Base-by-base conservation (phyloP, 805 yeast genomes). In the Kuraishia hungarica region DNA sequence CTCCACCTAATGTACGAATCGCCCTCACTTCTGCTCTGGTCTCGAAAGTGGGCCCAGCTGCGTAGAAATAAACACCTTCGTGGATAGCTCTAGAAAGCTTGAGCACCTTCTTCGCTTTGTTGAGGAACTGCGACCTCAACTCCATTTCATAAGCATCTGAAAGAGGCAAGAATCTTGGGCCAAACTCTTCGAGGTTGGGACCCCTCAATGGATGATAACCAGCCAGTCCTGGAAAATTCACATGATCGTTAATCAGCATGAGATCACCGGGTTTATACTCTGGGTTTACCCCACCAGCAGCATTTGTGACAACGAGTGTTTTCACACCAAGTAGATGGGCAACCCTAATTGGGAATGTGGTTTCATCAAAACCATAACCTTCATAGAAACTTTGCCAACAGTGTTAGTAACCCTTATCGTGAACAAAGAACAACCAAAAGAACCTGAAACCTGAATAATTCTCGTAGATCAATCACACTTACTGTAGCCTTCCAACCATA, bases 41-140 rank as follows among this genome's bases (percentile, higher is more conserved):
- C 72, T 93, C 99, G 69, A 86, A 93, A 1, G 97, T 89, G 3
- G 99, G 98, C 0, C 99, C 99, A 5, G 96, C 81, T 7, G 86
- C 96, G 69, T 80, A 92, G 54, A 80, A 80, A 65, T 93, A 93
- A 1, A 85, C 81, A 43, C 98, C 99, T 70, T 93, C 98, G 64
- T 89, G 88, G 39, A 93, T 78, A 0, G 70, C 65, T 65, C 98
- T 82, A 0, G 72, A 69, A 23, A 87, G 71, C 0, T 71, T 70
- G 22, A 54, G 51, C 15, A 24, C 11, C 10, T 53, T 39, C 10
- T 23, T 15, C 7, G 39, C 39, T 13, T 26, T 10, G 17, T 19
- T 17, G 20, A 50, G 39, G 59, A 91, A 79, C 54, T 77, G 65
- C 58, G 79, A 76, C 58, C 98, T 77, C 60, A 93, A 74, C 2